These are phyloP conservation scores for Naganishia kalamii DNA, from an alignment of 768 basidiomycete species.

Conservation along the genomic window DNA sequence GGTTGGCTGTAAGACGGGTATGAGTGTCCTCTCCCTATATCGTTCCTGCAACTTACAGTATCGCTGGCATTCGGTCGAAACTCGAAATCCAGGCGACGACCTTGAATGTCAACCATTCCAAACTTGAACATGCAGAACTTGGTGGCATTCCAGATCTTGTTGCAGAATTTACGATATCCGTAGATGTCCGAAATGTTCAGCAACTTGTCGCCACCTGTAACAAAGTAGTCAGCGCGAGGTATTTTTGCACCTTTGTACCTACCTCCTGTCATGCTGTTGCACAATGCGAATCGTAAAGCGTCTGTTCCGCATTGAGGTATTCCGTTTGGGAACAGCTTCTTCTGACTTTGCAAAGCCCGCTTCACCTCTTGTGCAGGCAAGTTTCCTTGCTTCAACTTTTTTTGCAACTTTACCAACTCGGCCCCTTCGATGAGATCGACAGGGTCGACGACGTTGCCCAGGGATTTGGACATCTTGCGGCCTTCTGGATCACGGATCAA, in stretches of 20 bases:
- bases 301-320: conserved; percentile 99
- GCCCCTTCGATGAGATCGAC: conserved; percentile 87
- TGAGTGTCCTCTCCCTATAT: neutral
- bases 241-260: no score
- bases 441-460: conserved; percentile 98
- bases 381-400: conserved; percentile 82
- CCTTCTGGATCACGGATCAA: conserved; percentile 99
- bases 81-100: conserved; percentile 45
- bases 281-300: conserved; percentile 68
- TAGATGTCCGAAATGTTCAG: conserved; percentile 91
- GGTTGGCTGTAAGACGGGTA: conserved; percentile 56
- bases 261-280: conserved; percentile 85
- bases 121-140: conserved; percentile 99
- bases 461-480: conserved; percentile 96
- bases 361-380: conserved; percentile 83
- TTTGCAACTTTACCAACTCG: conserved; percentile 68
- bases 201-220: conserved; percentile 86
- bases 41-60: conserved; percentile 53
- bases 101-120: conserved; percentile 52
- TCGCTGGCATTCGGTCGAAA: conserved; percentile 68
- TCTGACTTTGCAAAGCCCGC: conserved; percentile 89
- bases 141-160: conserved; percentile 98
- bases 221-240: no score
- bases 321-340: conserved; percentile 97
- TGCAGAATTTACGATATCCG: conserved; percentile 99